Conservation (phyloP, 1,284 basidiomycete species). For the Tetrapyrgos nigripes region DNA sequence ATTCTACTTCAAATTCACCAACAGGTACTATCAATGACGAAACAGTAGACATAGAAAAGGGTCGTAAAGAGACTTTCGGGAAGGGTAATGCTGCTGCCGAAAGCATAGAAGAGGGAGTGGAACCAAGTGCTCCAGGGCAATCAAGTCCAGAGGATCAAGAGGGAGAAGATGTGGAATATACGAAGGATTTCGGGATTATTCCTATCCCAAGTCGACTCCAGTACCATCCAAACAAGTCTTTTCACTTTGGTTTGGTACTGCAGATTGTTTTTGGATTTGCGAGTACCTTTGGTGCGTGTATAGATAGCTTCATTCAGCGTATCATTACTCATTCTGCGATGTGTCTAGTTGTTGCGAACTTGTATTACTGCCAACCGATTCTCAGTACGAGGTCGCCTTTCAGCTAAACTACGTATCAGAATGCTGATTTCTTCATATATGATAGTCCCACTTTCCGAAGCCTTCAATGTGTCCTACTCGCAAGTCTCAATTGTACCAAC, state of each 20-base stretch:
- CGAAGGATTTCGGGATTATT: constrained; percentile 63
- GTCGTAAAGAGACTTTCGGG: too few species aligned
- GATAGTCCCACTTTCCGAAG: constrained; percentile 58
- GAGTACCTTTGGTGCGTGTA: constrained; percentile 61
- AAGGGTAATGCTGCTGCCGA: too few species aligned
- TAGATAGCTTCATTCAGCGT: neutral
- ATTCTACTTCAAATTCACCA: too few species aligned
- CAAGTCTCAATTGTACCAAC: constrained; percentile 48
- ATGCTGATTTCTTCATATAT: constrained; percentile 10
- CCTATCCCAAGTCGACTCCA: constrained; percentile 69
- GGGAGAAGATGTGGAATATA: neutral
- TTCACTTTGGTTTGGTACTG: constrained; percentile 64
- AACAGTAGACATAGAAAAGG: too few species aligned
- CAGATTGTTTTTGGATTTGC: constrained; percentile 72
- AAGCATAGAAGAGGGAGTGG: too few species aligned
- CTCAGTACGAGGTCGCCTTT: constrained; percentile 57
- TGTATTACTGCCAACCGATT: constrained; percentile 79
- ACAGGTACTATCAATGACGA: too few species aligned
- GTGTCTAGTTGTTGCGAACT: constrained; percentile 58
- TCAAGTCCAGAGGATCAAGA: too few species aligned
- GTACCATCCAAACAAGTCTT: constrained; percentile 63
- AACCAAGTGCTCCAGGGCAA: too few species aligned
- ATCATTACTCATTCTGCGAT: neutral
- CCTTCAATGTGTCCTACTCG: constrained; percentile 61
- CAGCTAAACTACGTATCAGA: constrained; percentile 13